Evolutionary conservation across 176 grass and related monocot species (phyloP).

Genomic region (Puccinellia tenuiflora): DNA sequence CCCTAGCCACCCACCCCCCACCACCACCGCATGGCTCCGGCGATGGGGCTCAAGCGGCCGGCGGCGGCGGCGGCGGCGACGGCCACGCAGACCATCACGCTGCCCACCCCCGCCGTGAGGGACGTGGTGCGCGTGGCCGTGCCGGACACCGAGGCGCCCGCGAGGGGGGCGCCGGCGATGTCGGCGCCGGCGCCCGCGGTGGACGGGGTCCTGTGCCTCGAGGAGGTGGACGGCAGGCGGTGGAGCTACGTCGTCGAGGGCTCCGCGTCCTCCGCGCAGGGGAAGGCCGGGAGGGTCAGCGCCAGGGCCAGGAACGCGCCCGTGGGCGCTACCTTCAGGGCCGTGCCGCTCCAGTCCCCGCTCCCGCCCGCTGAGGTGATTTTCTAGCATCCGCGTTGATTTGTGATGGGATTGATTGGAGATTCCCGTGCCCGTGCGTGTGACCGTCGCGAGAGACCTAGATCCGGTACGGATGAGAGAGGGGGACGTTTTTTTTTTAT

Average conservation of each 20-base stretch:
- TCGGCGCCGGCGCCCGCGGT: slow-evolving; percentile 15
- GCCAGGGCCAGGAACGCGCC: slow-evolving; percentile 14
- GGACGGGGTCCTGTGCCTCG: slow-evolving; percentile 60
- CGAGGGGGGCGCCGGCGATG: slow-evolving; percentile 33
- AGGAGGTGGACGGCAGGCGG: slow-evolving; percentile 87
- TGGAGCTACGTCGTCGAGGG: slow-evolving; percentile 80
- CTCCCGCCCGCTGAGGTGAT: slow-evolving; percentile 71
- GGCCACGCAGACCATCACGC: slow-evolving; percentile 48
- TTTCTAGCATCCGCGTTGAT: neutral
- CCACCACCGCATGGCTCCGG: slow-evolving; percentile 48
- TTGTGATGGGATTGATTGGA: neutral
- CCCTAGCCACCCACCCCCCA: slow-evolving; percentile 12
- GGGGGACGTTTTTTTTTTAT: neutral
- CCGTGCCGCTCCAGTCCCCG: slow-evolving; percentile 69
- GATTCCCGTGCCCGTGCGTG: neutral
- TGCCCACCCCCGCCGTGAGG: slow-evolving; percentile 41
- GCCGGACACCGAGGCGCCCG: slow-evolving; percentile 22
- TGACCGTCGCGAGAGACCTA: neutral
- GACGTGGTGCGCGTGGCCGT: slow-evolving; percentile 53
- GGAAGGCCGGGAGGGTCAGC: slow-evolving; percentile 23
- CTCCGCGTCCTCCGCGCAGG: slow-evolving; percentile 3
- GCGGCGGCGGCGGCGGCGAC: slow-evolving; percentile 45
- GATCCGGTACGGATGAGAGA: neutral
- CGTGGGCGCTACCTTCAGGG: slow-evolving; percentile 43
- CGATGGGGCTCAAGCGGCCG: slow-evolving; percentile 73